phyloP scores from a whole-genome alignment of 1,284 basidiomycete genomes.

The Moniliophthora roreri region DNA sequence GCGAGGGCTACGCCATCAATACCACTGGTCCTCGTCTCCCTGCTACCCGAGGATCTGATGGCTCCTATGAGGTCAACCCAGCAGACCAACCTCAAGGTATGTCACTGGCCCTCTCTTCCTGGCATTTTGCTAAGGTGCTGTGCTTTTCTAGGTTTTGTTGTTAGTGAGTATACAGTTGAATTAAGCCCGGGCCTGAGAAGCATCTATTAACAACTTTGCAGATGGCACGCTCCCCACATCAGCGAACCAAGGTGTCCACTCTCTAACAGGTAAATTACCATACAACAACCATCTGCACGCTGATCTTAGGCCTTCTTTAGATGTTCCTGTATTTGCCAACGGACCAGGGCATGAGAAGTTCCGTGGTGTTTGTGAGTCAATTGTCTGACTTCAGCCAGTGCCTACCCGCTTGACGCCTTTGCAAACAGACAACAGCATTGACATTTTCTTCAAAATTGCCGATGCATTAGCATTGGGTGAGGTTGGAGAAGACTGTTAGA shows the following conservation, averaged over 20 bases:
- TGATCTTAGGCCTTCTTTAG: too few species aligned
- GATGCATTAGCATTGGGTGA: constrained; percentile 30
- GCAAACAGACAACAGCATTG: constrained; percentile 37
- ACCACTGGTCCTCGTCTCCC: constrained; percentile 34
- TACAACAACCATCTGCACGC: too few species aligned
- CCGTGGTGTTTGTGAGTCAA: constrained; percentile 38
- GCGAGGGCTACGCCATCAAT: constrained; percentile 34
- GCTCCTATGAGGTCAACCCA: constrained; percentile 31
- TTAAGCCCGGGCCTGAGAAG: constrained; percentile 8
- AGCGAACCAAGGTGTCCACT: constrained; percentile 38
- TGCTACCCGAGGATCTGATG: constrained; percentile 24
- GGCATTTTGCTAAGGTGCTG: not conserved
- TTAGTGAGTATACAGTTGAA: constrained; percentile 17
- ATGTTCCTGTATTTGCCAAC: constrained; percentile 42
- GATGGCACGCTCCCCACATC: constrained; percentile 32
- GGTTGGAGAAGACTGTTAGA: too few species aligned
- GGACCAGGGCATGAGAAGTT: constrained; percentile 39
- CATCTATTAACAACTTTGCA: constrained; percentile 5
- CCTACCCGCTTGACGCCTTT: not conserved
- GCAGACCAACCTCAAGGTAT: constrained; percentile 32
- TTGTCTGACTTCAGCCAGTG: not conserved
- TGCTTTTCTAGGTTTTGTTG: constrained; percentile 24
- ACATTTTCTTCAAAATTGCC: constrained; percentile 45
- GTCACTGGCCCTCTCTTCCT: constrained; percentile 8
- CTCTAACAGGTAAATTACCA: too few species aligned